Base-by-base conservation (phyloP, 2,329 filamentous ascomycete genomes). In the Phyllosticta citrichinensis region DNA sequence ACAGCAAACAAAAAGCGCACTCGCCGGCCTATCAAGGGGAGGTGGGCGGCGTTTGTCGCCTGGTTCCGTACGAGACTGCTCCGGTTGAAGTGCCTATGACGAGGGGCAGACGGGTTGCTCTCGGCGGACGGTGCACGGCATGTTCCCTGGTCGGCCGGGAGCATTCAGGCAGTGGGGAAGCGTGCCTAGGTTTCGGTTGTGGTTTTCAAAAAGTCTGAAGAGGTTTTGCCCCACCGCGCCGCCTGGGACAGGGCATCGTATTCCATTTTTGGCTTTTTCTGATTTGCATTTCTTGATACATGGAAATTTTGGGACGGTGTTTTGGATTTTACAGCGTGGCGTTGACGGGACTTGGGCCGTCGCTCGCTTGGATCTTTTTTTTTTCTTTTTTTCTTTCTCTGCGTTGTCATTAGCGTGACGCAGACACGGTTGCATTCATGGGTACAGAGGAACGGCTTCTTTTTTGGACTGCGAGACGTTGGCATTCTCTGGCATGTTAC, bases 11-110 rank as follows among this genome's bases (percentile, higher is more conserved):
- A 61, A 75, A 71, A 70, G 69, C 70, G 22, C 66, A 70, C 47
- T 68, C 73, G 19, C 70, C 70, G 52, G 71, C 69, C 64, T 14
- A 71, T 73, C 5, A 76, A 76, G 64, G 73, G 74, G 30, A 69
- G 75, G 22, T 83, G 81, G 81, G 73, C 81, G 62, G 73, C 78
- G 24, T 83, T 83, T 66, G 71, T 82, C 60, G 81, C 81, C 1
- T 84, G 81, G 81, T 73, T 82, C 63, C 77, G 78, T 66, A 83
- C 81, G 33, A 74, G 81, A 62, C 68, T 83, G 61, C 76, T 83
- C 64, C 79, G 81, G 64, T 74, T 82, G 51, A 58, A 58, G 50
- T 62, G 60, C 60, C 40, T 62, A 52, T 62, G 62, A 73, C 75
- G 51, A 72, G 35, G 40, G 40, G 17, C 12, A n/a, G 40, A 8